phyloP scores from a whole-genome alignment of 2,329 filamentous ascomycete genomes.

The Trichoderma simmonsii region DNA sequence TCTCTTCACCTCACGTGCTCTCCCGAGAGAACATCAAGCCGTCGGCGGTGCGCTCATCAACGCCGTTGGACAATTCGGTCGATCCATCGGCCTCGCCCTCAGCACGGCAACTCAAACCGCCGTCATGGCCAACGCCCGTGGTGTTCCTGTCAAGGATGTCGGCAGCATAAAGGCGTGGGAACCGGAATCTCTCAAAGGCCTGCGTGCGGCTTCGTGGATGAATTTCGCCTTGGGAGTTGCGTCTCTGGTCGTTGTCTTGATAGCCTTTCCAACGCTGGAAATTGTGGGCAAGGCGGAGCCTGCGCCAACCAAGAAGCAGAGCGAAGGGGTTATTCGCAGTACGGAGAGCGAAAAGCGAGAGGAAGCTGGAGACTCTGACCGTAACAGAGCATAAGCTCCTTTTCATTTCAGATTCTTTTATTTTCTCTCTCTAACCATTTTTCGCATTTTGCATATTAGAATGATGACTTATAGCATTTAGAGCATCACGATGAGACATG shows the following conservation, averaged over 20 bases:
- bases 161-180: constrained; percentile 45
- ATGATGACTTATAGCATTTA: neutral
- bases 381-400: neutral
- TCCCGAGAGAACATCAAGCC: constrained; percentile 63
- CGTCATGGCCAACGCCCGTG: constrained; percentile 51
- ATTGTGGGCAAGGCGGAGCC: constrained; percentile 45
- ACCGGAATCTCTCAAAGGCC: constrained; percentile 42
- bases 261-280: constrained; percentile 51
- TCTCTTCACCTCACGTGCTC: constrained; percentile 61
- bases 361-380: neutral
- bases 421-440: neutral
- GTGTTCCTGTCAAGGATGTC: constrained; percentile 42
- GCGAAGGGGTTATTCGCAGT: neutral
- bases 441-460: neutral
- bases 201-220: constrained; percentile 52
- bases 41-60: constrained; percentile 67
- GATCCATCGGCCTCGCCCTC: constrained; percentile 63
- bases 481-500: neutral
- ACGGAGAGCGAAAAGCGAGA: neutral
- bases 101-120: constrained; percentile 63
- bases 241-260: constrained; percentile 43
- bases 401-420: neutral
- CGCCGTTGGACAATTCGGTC: constrained; percentile 61
- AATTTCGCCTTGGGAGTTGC: constrained; percentile 47
- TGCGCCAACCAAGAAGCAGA: constrained; percentile 11